Evolutionary conservation across 1,139 yeast species (phyloP).

Genomic region (Magnusiomyces tetraspermus): DNA sequence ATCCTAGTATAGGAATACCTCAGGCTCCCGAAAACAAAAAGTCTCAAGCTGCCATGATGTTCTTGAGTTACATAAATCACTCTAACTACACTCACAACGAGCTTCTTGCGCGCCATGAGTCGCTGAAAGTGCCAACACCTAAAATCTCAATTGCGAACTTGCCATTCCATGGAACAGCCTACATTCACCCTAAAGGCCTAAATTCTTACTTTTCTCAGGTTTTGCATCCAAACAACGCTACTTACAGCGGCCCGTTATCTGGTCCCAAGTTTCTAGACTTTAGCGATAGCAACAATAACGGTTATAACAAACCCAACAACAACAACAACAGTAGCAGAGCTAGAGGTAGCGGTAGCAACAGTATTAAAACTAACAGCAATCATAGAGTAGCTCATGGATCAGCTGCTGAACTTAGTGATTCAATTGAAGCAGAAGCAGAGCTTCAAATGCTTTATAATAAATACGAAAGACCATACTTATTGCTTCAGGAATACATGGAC

Average conservation of each 20-base stretch:
- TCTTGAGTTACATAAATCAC: conserved; percentile 82
- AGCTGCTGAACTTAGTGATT: background rate
- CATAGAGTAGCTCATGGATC: too few relatives aligned
- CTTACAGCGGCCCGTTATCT: background rate
- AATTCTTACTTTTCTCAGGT: background rate
- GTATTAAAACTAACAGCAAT: too few relatives aligned
- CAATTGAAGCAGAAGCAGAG: background rate
- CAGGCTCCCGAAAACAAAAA: too few relatives aligned
- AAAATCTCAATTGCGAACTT: conserved; percentile 23
- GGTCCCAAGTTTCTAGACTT: conserved; percentile 2
- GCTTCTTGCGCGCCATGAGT: conserved; percentile 84
- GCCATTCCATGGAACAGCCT: background rate
- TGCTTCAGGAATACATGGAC: conserved; percentile 83
- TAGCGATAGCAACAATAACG: background rate
- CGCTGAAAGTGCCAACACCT: conserved; percentile 60
- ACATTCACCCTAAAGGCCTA: background rate
- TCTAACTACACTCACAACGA: conserved; percentile 93
- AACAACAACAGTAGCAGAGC: too few relatives aligned
- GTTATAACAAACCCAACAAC: background rate
- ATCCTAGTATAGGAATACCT: too few relatives aligned
- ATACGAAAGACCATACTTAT: conserved; percentile 53
- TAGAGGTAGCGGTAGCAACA: too few relatives aligned
- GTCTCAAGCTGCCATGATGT: too few relatives aligned
- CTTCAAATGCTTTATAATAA: conserved; percentile 4
- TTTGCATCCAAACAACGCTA: background rate